phyloP scores from a whole-genome alignment of 768 basidiomycete genomes.

The Atractiella rhizophila region DNA sequence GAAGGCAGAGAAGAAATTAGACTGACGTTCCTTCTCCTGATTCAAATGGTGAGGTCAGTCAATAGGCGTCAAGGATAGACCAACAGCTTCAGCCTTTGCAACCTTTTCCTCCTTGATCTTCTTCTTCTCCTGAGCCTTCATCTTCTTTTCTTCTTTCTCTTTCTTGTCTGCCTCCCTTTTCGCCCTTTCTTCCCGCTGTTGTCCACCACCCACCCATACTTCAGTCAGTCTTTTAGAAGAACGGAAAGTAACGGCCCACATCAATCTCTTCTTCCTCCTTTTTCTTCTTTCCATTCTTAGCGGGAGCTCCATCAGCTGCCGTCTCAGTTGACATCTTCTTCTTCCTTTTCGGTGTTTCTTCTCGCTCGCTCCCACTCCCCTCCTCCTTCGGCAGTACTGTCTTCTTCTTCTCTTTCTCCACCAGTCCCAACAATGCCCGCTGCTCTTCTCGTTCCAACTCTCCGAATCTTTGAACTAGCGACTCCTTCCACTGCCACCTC shows the following conservation, averaged over 20 bases:
- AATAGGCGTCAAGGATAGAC: neutral
- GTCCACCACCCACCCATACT: conserved; percentile 1
- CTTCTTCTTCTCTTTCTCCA: too few species aligned
- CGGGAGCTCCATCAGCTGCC: neutral
- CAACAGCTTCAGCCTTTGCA: too few species aligned
- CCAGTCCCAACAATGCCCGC: too few species aligned
- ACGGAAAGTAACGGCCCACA: neutral
- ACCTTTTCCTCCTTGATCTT: neutral
- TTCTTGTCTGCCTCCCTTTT: neutral
- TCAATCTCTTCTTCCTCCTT: neutral
- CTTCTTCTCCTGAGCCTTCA: neutral
- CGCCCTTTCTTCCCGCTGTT: neutral
- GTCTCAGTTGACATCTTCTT: neutral
- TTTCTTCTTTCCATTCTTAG: neutral
- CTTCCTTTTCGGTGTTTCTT: conserved; percentile 2
- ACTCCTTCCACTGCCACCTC: too few species aligned
- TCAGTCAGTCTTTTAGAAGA: neutral
- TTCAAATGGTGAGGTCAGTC: neutral
- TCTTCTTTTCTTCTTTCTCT: neutral
- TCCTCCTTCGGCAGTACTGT: too few species aligned
- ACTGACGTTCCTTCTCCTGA: neutral
- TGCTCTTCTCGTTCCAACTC: too few species aligned
- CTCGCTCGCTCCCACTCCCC: too few species aligned
- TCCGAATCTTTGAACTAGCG: too few species aligned
- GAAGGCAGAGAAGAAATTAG: neutral